These are phyloP conservation scores for Camellia granthamiana DNA, from an alignment of 148 eudicot species.

Conservation along the genomic window DNA sequence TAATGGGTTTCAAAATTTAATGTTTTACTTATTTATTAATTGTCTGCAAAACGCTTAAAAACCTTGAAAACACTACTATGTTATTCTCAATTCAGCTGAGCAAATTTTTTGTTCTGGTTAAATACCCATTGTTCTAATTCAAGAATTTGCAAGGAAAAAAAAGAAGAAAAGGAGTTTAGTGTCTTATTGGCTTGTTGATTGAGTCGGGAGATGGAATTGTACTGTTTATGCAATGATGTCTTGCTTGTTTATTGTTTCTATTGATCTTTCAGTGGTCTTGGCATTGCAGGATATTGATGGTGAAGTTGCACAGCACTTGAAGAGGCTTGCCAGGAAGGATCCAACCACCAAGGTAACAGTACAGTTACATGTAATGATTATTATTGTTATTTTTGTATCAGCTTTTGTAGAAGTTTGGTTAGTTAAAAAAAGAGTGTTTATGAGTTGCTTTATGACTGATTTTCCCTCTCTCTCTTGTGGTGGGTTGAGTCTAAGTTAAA, in stretches of 20 bases:
- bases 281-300: conserved; percentile 70
- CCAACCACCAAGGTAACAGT: conserved; percentile 75
- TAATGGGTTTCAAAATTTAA: neutral
- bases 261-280: conserved; percentile 6
- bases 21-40: neutral
- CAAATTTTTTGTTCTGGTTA: neutral
- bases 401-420: neutral
- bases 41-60: neutral
- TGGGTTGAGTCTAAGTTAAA: no score
- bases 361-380: neutral
- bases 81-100: neutral
- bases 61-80: neutral
- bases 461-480: no score
- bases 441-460: neutral
- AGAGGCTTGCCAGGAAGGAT: conserved; percentile 89
- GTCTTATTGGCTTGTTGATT: neutral
- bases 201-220: neutral
- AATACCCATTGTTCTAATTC: no score
- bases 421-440: neutral
- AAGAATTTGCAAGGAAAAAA: no score
- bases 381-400: neutral
- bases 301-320: conserved; percentile 81
- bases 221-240: neutral
- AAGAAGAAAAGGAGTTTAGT: neutral
- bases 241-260: neutral